These are phyloP conservation scores for Agrocybe pediades DNA, from an alignment of 768 basidiomycete species.

Conservation along the genomic window DNA sequence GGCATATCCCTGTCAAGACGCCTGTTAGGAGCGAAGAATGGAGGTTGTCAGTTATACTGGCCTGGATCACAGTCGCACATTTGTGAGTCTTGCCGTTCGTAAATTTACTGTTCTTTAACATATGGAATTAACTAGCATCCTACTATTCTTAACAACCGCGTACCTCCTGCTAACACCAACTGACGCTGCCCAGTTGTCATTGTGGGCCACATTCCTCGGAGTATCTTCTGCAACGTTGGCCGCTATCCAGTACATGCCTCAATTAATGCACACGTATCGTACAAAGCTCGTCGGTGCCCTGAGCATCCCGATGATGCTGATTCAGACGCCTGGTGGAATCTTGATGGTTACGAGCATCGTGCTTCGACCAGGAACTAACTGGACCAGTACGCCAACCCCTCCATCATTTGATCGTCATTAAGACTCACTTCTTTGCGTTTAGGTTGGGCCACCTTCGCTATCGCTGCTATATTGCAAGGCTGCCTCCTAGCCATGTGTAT, in stretches of 20 bases:
- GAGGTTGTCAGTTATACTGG: slow-evolving; percentile 74
- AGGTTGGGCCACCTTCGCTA: slow-evolving; percentile 84
- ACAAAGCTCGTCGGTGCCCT: slow-evolving; percentile 87
- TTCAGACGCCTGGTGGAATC: slow-evolving; percentile 89
- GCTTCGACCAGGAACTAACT: slow-evolving; percentile 77
- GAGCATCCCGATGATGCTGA: slow-evolving; percentile 94
- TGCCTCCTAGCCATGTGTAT: slow-evolving; percentile 84
- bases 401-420: neutral
- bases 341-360: slow-evolving; percentile 87
- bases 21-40: slow-evolving; percentile 66
- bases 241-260: slow-evolving; percentile 86
- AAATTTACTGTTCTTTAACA: neutral
- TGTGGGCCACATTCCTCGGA: slow-evolving; percentile 89
- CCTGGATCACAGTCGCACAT: slow-evolving; percentile 71
- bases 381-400: slow-evolving; percentile 62
- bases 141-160: slow-evolving; percentile 62
- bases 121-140: slow-evolving; percentile 35
- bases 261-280: slow-evolving; percentile 78
- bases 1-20: slow-evolving; percentile 44
- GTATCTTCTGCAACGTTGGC: slow-evolving; percentile 78
- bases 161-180: slow-evolving; percentile 49
- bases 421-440: neutral
- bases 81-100: slow-evolving; percentile 62
- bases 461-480: slow-evolving; percentile 84
- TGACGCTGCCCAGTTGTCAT: slow-evolving; percentile 31